Evolutionary conservation across 768 basidiomycete genomes (phyloP).

Genomic region (Lactarius tabidus): DNA sequence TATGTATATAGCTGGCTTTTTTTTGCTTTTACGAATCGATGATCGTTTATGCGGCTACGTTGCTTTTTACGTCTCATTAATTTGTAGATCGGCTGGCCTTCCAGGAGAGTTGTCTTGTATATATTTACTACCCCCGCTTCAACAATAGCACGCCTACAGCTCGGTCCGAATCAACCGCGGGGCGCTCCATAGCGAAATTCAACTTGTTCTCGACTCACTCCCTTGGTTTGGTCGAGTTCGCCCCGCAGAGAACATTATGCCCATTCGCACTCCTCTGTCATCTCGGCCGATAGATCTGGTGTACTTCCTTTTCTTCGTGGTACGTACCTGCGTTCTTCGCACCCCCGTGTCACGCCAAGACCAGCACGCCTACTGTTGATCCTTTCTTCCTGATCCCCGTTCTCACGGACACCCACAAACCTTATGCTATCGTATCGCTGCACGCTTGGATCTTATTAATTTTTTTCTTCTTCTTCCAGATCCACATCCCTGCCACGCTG

Average conservation of each 20-base stretch:
- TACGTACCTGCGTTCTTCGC: conserved; percentile 31
- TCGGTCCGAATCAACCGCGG: background rate
- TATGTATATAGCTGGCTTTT: conserved; percentile 13
- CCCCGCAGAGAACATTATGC: background rate
- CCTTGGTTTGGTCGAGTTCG: background rate
- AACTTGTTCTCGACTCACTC: background rate
- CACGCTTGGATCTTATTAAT: background rate
- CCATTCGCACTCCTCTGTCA: conserved; percentile 38
- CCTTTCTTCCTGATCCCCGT: background rate
- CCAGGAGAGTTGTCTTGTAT: background rate
- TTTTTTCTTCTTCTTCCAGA: conserved; percentile 31
- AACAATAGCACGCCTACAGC: background rate
- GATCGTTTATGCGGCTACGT: background rate
- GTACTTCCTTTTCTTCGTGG: conserved; percentile 70
- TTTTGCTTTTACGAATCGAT: background rate
- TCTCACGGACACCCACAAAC: background rate
- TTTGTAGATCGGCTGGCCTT: background rate
- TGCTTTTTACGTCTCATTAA: no score
- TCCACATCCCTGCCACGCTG: conserved; percentile 67
- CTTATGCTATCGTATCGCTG: background rate
- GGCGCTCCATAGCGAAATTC: background rate
- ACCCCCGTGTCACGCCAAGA: background rate
- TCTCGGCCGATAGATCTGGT: conserved; percentile 61
- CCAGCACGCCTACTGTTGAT: background rate
- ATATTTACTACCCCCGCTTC: background rate